Evolutionary conservation across 495 filamentous ascomycete genomes (phyloP).

Genomic region (Lophium mytilinum): DNA sequence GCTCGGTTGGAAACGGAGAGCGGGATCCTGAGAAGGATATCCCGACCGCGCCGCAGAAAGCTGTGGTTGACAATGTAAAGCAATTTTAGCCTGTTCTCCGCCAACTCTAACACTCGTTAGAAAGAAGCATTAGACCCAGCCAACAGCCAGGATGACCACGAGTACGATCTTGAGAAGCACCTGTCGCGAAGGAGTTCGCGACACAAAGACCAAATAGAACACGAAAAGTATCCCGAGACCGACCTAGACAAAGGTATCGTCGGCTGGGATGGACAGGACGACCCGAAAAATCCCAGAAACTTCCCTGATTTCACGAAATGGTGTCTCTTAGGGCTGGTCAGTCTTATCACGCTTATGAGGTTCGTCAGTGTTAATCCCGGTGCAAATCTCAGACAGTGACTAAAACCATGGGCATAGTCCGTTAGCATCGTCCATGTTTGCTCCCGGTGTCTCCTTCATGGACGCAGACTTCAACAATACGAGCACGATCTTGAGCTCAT

Average conservation of each 20-base stretch:
- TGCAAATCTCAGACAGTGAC: background rate
- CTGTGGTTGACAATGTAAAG: too few species aligned
- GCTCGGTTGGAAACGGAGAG: too few species aligned
- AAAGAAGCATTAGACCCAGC: too few species aligned
- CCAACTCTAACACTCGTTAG: too few species aligned
- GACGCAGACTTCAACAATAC: slow-evolving; percentile 18
- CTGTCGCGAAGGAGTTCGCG: slow-evolving; percentile 12
- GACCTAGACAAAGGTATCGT: slow-evolving; percentile 19
- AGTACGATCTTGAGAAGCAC: slow-evolving; percentile 14
- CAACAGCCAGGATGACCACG: background rate
- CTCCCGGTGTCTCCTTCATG: slow-evolving; percentile 16
- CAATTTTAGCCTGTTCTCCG: too few species aligned
- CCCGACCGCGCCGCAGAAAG: too few species aligned
- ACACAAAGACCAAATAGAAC: slow-evolving; percentile 3
- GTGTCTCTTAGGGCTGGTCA: slow-evolving; percentile 36
- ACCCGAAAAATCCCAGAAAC: slow-evolving; percentile 34
- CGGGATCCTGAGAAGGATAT: too few species aligned
- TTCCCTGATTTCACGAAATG: slow-evolving; percentile 38
- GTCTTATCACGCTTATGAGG: slow-evolving; percentile 34
- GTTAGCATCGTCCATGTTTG: slow-evolving; percentile 23
- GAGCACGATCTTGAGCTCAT: slow-evolving; percentile 39
- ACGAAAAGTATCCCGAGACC: slow-evolving; percentile 10
- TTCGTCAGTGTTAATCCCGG: slow-evolving; percentile 9
- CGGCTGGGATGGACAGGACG: slow-evolving; percentile 20
- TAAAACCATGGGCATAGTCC: slow-evolving; percentile 7